A percentile compares a stretch with the other conserved stretches of the same genome.
Conservation (phyloP, 306 rosid genomes). For the Gastrolobium bilobum region DNA sequence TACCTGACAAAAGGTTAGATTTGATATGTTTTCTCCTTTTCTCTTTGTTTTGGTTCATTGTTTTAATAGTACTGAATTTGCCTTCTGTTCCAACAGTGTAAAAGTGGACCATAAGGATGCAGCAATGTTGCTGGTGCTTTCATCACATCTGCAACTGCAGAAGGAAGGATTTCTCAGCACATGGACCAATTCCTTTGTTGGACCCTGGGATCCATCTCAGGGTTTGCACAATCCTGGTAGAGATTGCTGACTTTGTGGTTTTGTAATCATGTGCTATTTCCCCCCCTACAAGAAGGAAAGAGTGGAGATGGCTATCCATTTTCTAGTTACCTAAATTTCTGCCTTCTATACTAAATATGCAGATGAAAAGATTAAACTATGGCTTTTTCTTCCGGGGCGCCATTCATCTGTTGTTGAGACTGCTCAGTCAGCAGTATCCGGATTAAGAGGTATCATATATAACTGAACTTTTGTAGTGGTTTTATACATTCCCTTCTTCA, state of each 20-base stretch:
- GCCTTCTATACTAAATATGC: conserved; percentile 40
- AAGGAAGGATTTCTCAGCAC: conserved; percentile 89
- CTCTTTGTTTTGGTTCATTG: conserved; percentile 9
- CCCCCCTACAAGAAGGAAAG: conserved; percentile 32
- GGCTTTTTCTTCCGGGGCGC: conserved; percentile 98
- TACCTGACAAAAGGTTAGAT: conserved; percentile 82
- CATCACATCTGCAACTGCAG: conserved; percentile 91
- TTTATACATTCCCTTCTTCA: conserved; percentile 35
- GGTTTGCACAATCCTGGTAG: conserved; percentile 98
- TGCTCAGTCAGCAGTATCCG: conserved; percentile 81
- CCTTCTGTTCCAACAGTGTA: conserved; percentile 58
- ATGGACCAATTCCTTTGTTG: conserved; percentile 98
- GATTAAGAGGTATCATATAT: conserved; percentile 75
- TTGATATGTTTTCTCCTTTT: conserved; percentile 29
- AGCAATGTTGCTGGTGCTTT: conserved; percentile 81
- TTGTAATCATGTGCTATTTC: conserved; percentile 32
- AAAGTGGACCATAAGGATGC: conserved; percentile 88
- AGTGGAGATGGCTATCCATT: conserved; percentile 1
- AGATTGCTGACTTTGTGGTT: conserved; percentile 47
- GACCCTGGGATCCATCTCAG: conserved; percentile 99
- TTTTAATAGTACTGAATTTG: conserved; percentile 27
- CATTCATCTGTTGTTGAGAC: conserved; percentile 77
- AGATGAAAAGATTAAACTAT: conserved; percentile 97
- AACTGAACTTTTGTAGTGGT: conserved; percentile 38
- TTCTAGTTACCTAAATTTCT: conserved; percentile 51